Evolutionary conservation across 805 yeast genomes (phyloP).

Genomic region (Tetrapisispora fleetii): DNA sequence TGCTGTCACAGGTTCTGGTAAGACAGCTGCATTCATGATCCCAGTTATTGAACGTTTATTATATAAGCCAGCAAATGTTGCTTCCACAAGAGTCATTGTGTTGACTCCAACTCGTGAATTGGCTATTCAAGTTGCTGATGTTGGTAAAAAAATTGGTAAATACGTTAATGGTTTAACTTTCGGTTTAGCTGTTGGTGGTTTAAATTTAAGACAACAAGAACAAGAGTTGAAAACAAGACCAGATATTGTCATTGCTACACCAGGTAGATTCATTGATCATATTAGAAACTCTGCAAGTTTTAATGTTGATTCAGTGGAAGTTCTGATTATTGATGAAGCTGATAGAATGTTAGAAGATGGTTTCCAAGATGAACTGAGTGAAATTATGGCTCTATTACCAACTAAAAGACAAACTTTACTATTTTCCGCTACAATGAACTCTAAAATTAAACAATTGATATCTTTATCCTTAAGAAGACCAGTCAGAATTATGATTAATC

Average conservation of each 20-base stretch:
- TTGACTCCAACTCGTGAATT: conserved; percentile 95
- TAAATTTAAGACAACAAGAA: conserved; percentile 90
- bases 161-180: conserved; percentile 69
- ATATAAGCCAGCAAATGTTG: conserved; percentile 75
- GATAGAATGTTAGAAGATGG: conserved; percentile 99
- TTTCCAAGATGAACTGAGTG: conserved; percentile 88
- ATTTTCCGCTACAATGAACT: conserved; percentile 97
- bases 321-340: conserved; percentile 92
- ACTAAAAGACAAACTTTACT: conserved; percentile 85
- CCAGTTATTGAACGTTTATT: conserved; percentile 89
- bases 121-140: conserved; percentile 93
- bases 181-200: conserved; percentile 97
- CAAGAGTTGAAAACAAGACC: conserved; percentile 88
- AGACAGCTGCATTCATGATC: conserved; percentile 95
- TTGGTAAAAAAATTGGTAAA: conserved; percentile 74
- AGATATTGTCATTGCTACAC: conserved; percentile 94
- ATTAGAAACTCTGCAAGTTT: conserved; percentile 90
- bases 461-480: conserved; percentile 84
- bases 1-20: conserved; percentile 99
- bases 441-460: conserved; percentile 77
- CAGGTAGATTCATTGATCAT: conserved; percentile 97
- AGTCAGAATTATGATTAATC: conserved; percentile 89
- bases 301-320: conserved; percentile 82
- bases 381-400: conserved; percentile 79
- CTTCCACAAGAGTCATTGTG: conserved; percentile 84